These are phyloP conservation scores for Zygoascus meyerae DNA, from an alignment of 1,139 yeast genomes.

Conservation along the genomic window DNA sequence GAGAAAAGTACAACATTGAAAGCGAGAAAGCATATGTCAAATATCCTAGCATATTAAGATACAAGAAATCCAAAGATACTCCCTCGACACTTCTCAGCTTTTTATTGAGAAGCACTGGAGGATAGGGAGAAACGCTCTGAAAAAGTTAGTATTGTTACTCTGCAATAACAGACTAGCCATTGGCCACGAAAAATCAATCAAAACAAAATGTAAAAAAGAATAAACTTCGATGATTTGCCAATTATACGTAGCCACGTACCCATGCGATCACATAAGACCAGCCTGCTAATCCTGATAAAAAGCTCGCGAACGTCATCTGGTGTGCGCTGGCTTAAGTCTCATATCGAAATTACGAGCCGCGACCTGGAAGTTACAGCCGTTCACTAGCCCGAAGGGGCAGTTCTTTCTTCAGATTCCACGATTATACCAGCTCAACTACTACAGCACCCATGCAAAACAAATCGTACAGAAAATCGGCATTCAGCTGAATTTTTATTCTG, in stretches of 20 bases:
- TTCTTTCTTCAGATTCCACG: too few species aligned
- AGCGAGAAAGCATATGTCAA: constrained; percentile 38
- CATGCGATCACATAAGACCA: constrained; percentile 30
- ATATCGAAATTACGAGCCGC: too few species aligned
- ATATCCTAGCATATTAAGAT: constrained; percentile 42
- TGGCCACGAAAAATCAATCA: not conserved
- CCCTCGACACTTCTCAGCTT: constrained; percentile 41
- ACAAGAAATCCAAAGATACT: constrained; percentile 40
- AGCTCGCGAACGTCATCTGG: constrained; percentile 8
- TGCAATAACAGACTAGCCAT: not conserved
- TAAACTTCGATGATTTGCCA: not conserved
- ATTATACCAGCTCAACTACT: too few species aligned
- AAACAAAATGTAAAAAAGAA: too few species aligned
- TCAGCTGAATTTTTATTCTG: too few species aligned
- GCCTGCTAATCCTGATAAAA: constrained; percentile 26
- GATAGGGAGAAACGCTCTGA: constrained; percentile 44
- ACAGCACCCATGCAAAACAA: too few species aligned
- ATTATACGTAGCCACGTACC: constrained; percentile 19
- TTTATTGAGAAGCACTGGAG: constrained; percentile 38
- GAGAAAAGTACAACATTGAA: constrained; percentile 36
- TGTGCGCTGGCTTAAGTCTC: too few species aligned
- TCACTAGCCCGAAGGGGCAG: too few species aligned
- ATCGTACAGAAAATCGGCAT: too few species aligned
- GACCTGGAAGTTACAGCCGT: too few species aligned
- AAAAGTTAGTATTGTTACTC: constrained; percentile 1